phyloP scores from a whole-genome alignment of 2,329 filamentous ascomycete species.

The Calonectria fujianensis region DNA sequence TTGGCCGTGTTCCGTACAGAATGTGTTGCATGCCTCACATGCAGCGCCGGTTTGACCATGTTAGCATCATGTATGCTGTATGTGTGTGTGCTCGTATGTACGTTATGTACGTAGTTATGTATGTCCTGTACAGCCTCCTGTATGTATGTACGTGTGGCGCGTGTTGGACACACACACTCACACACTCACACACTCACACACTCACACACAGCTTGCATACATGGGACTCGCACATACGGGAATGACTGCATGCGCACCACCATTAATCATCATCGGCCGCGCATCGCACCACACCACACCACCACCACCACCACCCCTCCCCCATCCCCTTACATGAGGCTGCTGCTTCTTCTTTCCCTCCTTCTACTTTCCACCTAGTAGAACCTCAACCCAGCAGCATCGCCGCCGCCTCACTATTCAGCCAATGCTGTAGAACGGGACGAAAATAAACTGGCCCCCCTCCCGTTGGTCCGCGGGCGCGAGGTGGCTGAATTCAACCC shows the following conservation, averaged over 20 bases:
- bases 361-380: constrained; percentile 11
- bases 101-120: not conserved
- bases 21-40: not conserved
- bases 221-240: not conserved
- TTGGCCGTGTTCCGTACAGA: not conserved
- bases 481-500: constrained; percentile 50
- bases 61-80: not conserved
- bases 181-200: not conserved
- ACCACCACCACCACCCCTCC: not conserved
- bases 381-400: not conserved
- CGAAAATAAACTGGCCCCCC: constrained; percentile 53
- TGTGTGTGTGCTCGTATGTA: too few species aligned
- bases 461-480: constrained; percentile 50
- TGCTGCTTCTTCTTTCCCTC: not conserved
- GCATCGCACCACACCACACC: not conserved
- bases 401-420: constrained; percentile 39
- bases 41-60: not conserved
- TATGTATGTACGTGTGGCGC: not conserved
- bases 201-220: not conserved
- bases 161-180: not conserved
- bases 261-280: not conserved
- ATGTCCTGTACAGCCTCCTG: not conserved
- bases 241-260: not conserved
- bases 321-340: not conserved
- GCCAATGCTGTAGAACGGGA: constrained; percentile 46